Base-by-base conservation (phyloP, 805 yeast species). In the Candida tallmaniae region DNA sequence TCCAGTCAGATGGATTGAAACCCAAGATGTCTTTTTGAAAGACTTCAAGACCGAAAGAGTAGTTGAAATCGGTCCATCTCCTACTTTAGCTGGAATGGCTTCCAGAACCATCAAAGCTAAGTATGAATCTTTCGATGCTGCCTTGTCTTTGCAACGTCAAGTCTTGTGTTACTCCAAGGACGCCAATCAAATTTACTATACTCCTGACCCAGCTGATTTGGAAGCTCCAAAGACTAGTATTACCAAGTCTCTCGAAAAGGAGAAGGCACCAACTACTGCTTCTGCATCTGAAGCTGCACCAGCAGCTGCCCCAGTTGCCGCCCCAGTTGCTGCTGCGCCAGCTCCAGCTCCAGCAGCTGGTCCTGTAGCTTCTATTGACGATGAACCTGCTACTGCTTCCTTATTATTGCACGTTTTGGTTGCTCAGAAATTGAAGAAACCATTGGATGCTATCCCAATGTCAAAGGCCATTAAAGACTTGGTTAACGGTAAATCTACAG, bases 1-100 rank as follows among this genome's bases (percentile, higher is more conserved):
- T 43, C 98, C 99, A 31, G 99, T 93, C 46, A 81, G 97, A 75
- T 93, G 99, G 97, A 93, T 94, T 62, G 98, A 94, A 62, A 93
- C 98, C 43, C 99, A 93, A 68, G 98, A 93, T 70, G 97, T 93
- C 39, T 84, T 93, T 59, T 76, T 93, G 60, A 84, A 85, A 61
- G 93, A 88, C 51, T 83, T 78, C 76, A 88, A 90, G 66, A 83
- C 97, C 42, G 98, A 94, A 69, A 78, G 98, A 57, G 90, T 93
- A 42, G 96, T 93, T 47, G 99, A 93, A 66, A 86, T 93, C 46
- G 99, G 99, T 36, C 99, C 99, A 42, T 88, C 97, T 31, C 97
- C 99, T 41, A 93, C 98, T 28, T 74, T 93, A 59, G 93, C 97
- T 26, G 97, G 97, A 48, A 93, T 93, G 99, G 97, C 98, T 45